Evolutionary conservation across 2,329 filamentous ascomycete species (phyloP).

Genomic region (Aspergillus sp.): DNA sequence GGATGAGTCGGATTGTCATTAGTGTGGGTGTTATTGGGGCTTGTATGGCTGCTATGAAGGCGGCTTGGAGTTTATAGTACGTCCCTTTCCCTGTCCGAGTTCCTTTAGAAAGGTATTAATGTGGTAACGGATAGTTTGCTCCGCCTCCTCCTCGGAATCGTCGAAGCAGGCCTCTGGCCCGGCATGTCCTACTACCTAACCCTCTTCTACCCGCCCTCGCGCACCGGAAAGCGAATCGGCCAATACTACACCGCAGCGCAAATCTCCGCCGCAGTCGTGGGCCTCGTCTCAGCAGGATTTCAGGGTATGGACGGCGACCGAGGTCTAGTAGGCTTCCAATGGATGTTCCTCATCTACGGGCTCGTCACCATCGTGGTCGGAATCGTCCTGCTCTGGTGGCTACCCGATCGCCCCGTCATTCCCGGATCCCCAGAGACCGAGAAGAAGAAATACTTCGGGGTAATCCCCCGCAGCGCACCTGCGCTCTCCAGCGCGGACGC

Average conservation of each 20-base stretch:
- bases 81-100: constrained; percentile 15
- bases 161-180: constrained; percentile 91
- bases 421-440: constrained; percentile 43
- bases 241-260: constrained; percentile 85
- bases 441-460: constrained; percentile 42
- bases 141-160: constrained; percentile 74
- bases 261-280: constrained; percentile 81
- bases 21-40: constrained; percentile 77
- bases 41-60: constrained; percentile 74
- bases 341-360: constrained; percentile 85
- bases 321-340: constrained; percentile 61
- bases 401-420: constrained; percentile 71
- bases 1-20: constrained; percentile 88
- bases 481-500: constrained; percentile 72
- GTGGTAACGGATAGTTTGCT: constrained; percentile 47
- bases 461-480: constrained; percentile 62
- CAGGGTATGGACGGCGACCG: constrained; percentile 77
- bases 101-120: background rate
- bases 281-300: constrained; percentile 82
- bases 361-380: constrained; percentile 67
- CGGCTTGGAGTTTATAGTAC: constrained; percentile 77
- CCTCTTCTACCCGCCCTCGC: constrained; percentile 80
- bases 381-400: constrained; percentile 74
- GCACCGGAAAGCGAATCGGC: constrained; percentile 80
- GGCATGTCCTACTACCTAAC: constrained; percentile 92